These are phyloP conservation scores for Populus ilicifolia DNA, from an alignment of 345 rosid genomes.

Conservation along the genomic window DNA sequence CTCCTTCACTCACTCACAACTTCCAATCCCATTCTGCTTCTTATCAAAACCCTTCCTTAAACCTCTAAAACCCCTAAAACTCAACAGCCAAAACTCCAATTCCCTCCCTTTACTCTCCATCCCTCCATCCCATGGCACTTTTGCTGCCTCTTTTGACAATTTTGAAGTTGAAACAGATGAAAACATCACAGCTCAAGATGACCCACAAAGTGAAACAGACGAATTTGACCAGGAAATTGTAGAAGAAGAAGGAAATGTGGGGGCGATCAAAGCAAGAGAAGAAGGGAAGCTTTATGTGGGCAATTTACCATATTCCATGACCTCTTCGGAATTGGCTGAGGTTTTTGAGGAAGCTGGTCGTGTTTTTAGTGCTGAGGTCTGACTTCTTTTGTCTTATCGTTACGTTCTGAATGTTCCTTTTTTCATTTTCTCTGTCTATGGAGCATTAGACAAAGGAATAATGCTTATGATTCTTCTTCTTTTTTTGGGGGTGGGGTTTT, in stretches of 20 bases:
- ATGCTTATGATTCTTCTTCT: neutral
- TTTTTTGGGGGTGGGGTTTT: constrained; percentile 7
- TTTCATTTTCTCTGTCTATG: neutral
- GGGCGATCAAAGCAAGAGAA: constrained; percentile 30
- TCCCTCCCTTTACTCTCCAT: constrained; percentile 12
- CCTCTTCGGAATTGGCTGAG: constrained; percentile 56
- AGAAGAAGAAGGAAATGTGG: constrained; percentile 16
- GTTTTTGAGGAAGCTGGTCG: constrained; percentile 68
- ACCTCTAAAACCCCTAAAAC: constrained; percentile 39
- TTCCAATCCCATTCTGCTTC: constrained; percentile 20
- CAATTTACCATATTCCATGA: constrained; percentile 70
- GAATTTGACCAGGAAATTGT: constrained; percentile 17
- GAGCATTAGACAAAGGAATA: neutral
- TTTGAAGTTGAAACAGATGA: constrained; percentile 31
- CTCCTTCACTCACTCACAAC: constrained; percentile 16
- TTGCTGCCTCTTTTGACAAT: constrained; percentile 33
- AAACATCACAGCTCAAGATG: constrained; percentile 23
- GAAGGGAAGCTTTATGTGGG: constrained; percentile 79
- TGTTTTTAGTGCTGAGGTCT: constrained; percentile 67
- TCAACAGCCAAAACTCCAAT: constrained; percentile 34
- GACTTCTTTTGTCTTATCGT: neutral
- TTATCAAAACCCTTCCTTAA: constrained; percentile 19
- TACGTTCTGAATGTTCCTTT: neutral
- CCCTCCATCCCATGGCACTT: constrained; percentile 29
- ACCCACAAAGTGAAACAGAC: constrained; percentile 19